Evolutionary conservation across 2,329 filamentous ascomycete species (phyloP).

Genomic region (Hymenoscyphus infarciens): DNA sequence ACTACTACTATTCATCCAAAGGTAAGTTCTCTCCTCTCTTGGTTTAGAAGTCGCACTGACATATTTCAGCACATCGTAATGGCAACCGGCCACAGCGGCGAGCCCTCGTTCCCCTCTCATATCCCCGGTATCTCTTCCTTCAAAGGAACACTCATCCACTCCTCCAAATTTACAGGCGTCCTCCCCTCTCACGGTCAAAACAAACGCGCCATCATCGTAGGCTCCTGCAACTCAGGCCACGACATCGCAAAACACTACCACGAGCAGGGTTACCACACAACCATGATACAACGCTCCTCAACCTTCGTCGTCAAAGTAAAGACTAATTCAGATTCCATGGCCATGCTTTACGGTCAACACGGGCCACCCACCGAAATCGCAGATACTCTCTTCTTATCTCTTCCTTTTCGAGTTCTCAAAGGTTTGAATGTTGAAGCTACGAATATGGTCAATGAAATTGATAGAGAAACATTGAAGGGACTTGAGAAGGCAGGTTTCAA

Average conservation of each 20-base stretch:
- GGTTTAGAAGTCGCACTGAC: conserved; percentile 24
- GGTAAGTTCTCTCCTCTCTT: conserved; percentile 3
- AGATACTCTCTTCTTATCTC: conserved; percentile 56
- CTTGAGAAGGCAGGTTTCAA: conserved; percentile 55
- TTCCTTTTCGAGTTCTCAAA: conserved; percentile 59
- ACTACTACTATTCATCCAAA: conserved; percentile 16
- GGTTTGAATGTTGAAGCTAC: conserved; percentile 49
- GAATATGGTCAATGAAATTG: conserved; percentile 35
- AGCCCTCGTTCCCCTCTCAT: conserved; percentile 47
- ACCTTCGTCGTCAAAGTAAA: conserved; percentile 61
- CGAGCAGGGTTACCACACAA: conserved; percentile 64
- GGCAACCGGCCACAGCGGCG: conserved; percentile 46
- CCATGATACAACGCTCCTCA: conserved; percentile 65
- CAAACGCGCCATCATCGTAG: conserved; percentile 62
- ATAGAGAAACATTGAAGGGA: conserved; percentile 43
- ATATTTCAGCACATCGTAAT: conserved; percentile 20
- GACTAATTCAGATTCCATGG: conserved; percentile 41
- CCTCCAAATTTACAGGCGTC: conserved; percentile 56
- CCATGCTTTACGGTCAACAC: conserved; percentile 38
- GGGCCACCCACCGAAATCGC: conserved; percentile 58
- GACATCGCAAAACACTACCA: conserved; percentile 67
- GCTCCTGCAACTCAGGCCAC: conserved; percentile 65
- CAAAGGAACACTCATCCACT: conserved; percentile 59
- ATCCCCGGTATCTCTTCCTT: conserved; percentile 52
- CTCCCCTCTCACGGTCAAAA: conserved; percentile 41